A percentile compares a stretch with the other conserved stretches of the same genome.
phyloP scores from a whole-genome alignment of 768 basidiomycete species.

The Tricholoma hemisulphureum region DNA sequence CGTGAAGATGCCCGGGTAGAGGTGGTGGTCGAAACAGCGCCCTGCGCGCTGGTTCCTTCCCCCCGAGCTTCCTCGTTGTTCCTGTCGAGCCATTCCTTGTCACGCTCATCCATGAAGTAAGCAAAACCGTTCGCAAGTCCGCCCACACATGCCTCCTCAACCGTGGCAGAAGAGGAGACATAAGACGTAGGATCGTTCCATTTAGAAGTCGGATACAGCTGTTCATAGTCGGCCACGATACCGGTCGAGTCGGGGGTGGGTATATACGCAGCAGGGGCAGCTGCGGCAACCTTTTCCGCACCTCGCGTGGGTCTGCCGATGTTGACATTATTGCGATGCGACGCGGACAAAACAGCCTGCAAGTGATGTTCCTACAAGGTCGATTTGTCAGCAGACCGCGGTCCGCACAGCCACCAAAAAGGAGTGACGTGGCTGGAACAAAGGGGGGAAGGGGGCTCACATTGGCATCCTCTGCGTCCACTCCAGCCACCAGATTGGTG shows the following conservation, averaged over 20 bases:
- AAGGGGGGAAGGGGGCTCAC: slow-evolving; percentile 55
- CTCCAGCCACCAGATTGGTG: slow-evolving; percentile 74
- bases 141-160: slow-evolving; percentile 68
- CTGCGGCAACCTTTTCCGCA: slow-evolving; percentile 31
- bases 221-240: slow-evolving; percentile 71
- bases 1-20: slow-evolving; percentile 58
- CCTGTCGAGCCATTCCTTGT: slow-evolving; percentile 91
- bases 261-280: slow-evolving; percentile 67
- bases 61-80: slow-evolving; percentile 86
- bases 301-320: slow-evolving; percentile 29
- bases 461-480: slow-evolving; percentile 91
- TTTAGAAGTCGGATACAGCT: slow-evolving; percentile 63
- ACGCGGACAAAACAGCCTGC: slow-evolving; percentile 49
- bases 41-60: slow-evolving; percentile 80
- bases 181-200: slow-evolving; percentile 82
- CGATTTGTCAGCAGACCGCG: slow-evolving; percentile 49
- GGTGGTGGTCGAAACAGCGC: slow-evolving; percentile 54
- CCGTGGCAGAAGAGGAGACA: slow-evolving; percentile 79
- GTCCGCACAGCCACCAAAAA: slow-evolving; percentile 48
- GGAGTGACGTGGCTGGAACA: slow-evolving; percentile 38
- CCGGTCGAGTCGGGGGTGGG: slow-evolving; percentile 92
- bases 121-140: slow-evolving; percentile 74
- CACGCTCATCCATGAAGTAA: slow-evolving; percentile 95
- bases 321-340: slow-evolving; percentile 33
- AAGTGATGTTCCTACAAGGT: slow-evolving; percentile 53